Conservation (phyloP, 2,329 filamentous ascomycete genomes). For the Sclerotinia nivalis region DNA sequence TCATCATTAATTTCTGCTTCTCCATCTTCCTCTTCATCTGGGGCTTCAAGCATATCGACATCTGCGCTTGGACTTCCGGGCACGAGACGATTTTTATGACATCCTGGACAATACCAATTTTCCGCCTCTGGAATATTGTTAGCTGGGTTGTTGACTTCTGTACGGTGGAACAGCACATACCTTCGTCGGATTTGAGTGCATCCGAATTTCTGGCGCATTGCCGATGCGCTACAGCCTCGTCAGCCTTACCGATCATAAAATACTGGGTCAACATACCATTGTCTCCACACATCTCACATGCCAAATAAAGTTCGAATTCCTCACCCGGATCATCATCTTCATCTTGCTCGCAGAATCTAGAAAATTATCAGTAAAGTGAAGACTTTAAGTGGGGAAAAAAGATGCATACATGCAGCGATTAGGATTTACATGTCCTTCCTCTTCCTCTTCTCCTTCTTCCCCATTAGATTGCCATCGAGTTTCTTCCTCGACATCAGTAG, state of each 20-base stretch:
- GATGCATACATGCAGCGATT: slow-evolving; percentile 65
- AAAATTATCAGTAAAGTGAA: slow-evolving; percentile 40
- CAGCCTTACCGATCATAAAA: slow-evolving; percentile 41
- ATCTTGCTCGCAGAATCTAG: slow-evolving; percentile 78
- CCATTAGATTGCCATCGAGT: slow-evolving; percentile 55
- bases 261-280: slow-evolving; percentile 64
- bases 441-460: slow-evolving; percentile 52
- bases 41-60: slow-evolving; percentile 20
- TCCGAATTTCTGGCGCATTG: slow-evolving; percentile 80
- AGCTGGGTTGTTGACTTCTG: not conserved
- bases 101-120: slow-evolving; percentile 61
- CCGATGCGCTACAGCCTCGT: slow-evolving; percentile 72
- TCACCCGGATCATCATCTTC: slow-evolving; percentile 81
- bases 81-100: slow-evolving; percentile 50
- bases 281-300: slow-evolving; percentile 76
- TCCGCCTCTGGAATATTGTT: slow-evolving; percentile 49
- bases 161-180: slow-evolving; percentile 47
- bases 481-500: slow-evolving; percentile 60
- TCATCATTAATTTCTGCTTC: slow-evolving; percentile 20
- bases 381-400: not conserved
- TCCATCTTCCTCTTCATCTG: slow-evolving; percentile 23
- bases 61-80: slow-evolving; percentile 40
- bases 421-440: slow-evolving; percentile 52
- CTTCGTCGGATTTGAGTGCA: slow-evolving; percentile 60
- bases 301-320: slow-evolving; percentile 76